Evolutionary conservation across 164 flowering plant species (phyloP), one percentile per base, ranked within the genome.

Genomic region (Aristolochia fimbriata): DNA sequence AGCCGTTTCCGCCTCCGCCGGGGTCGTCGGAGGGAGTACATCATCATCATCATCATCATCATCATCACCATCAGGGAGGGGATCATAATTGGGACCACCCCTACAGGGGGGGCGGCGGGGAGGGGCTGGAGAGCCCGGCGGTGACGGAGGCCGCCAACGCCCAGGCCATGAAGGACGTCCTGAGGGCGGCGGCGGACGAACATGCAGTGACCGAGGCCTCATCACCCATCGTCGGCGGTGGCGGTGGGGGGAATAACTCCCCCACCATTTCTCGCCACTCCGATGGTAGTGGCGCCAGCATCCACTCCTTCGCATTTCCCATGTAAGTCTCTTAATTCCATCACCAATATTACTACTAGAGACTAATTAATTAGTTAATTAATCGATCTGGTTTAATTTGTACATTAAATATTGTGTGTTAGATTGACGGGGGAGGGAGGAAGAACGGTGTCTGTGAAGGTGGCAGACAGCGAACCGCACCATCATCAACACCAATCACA

Each of bases 251-350:
- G 14, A 4, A 21, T 50, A n/a, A 46, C 51, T 69, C 73, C 9
- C 47, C 73, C 16, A 71, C 60, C 62, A 11, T 58, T 12, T 75
- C 80, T 22, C 68, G n/a, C 50, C 79, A 57, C 25, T 78, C 86
- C 21, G 80, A 78, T 50, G 73, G 52, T 23, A 79, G 85, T 60
- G 75, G 60, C 57, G 52, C 66, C 24, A 78, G 81, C 68, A 41
- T 47, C 13, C 61, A 27, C 21, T 79, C 89, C 17, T 83, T 76
- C 54, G 81, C 83, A 13, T 79, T 82, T 65, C 84, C 93, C 58
- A 69, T 74, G 94, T 87, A 73, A 27, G 30, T 5, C n/a, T 2
- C 5, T 27, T 27, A 27, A 27, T 27, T 27, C 2, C 11, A 46
- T n/a, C n/a, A n/a, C n/a, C n/a, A n/a, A n/a, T n/a, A n/a, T n/a